Percentiles rank a stretch among this genome's conserved stretches.
phyloP scores from a whole-genome alignment of 2,329 filamentous ascomycete species.

The Neonectria punicea region DNA sequence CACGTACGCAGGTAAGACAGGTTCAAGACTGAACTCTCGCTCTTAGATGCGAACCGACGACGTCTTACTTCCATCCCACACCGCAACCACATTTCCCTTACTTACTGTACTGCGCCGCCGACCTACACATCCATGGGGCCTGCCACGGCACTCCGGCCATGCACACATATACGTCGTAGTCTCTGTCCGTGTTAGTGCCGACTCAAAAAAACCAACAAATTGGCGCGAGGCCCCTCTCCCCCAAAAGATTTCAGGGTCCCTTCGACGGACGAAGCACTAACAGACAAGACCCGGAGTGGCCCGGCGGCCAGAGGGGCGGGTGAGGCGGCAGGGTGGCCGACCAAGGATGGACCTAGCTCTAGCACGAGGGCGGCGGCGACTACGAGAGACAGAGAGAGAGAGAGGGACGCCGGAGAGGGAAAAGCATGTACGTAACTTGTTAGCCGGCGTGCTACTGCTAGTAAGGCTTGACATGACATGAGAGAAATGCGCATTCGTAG shows the following conservation, averaged over 20 bases:
- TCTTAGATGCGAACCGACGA: background rate
- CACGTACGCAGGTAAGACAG: background rate
- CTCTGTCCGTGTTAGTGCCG: slow-evolving; percentile 15
- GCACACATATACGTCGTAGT: slow-evolving; percentile 16
- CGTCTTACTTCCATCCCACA: background rate
- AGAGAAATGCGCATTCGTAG: slow-evolving; percentile 8
- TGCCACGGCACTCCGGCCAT: slow-evolving; percentile 12
- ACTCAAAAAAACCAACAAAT: background rate
- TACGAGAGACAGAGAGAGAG: background rate
- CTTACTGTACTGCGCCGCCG: background rate
- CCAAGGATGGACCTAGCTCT: background rate
- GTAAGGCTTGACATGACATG: slow-evolving; percentile 17
- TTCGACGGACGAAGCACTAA: slow-evolving; percentile 26
- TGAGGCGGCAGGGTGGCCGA: slow-evolving; percentile 37
- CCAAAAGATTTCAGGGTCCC: slow-evolving; percentile 42
- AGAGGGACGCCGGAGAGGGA: background rate
- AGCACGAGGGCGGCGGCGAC: slow-evolving; percentile 14
- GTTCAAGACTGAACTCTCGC: background rate
- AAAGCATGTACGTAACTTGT: slow-evolving; percentile 18
- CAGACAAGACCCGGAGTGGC: slow-evolving; percentile 37
- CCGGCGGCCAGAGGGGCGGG: slow-evolving; percentile 36
- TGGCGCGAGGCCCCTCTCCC: slow-evolving; percentile 23
- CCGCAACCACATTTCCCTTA: background rate
- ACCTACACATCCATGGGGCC: background rate
- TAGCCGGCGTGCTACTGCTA: background rate